Conservation (phyloP, 2,329 filamentous ascomycete genomes). For the Phialemonium atrogriseum region DNA sequence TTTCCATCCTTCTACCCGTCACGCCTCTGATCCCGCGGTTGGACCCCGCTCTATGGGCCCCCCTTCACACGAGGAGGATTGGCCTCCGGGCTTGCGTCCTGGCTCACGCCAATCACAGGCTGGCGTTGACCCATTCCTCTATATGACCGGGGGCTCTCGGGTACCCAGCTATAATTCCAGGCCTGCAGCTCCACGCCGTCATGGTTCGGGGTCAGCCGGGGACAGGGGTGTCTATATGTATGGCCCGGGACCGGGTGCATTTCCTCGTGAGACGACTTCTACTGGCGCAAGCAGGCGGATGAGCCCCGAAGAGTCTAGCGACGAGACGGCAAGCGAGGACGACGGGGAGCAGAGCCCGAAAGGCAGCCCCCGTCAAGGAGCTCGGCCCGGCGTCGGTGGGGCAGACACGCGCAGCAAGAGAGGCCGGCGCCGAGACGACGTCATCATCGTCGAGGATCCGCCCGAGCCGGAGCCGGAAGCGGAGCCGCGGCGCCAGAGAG, state of each 20-base stretch:
- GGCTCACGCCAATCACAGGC: conserved; percentile 16
- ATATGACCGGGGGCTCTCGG: conserved; percentile 38
- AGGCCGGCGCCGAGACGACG: conserved; percentile 23
- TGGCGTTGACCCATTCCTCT: conserved; percentile 41
- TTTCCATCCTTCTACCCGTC: conserved; percentile 24
- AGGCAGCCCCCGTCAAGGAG: conserved; percentile 5
- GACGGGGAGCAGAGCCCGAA: not conserved
- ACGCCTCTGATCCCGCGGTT: conserved; percentile 34
- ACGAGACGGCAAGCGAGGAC: conserved; percentile 7
- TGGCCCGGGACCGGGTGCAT: not conserved
- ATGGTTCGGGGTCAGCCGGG: conserved; percentile 25
- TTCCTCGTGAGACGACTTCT: too few species aligned
- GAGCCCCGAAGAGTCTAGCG: conserved; percentile 4
- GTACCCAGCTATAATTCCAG: conserved; percentile 24
- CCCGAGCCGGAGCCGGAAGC: conserved; percentile 10
- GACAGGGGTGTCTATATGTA: conserved; percentile 7
- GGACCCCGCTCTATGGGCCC: conserved; percentile 18
- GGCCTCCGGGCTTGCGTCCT: conserved; percentile 18
- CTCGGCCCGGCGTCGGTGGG: conserved; percentile 5
- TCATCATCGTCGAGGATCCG: conserved; percentile 28
- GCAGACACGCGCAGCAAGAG: conserved; percentile 2
- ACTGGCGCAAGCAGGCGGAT: conserved; percentile 4
- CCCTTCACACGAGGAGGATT: conserved; percentile 22
- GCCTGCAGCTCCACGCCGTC: conserved; percentile 25
- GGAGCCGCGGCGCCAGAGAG: too few species aligned